Base-by-base conservation (phyloP, 75 land plant species). In the Pinus albicaulis region DNA sequence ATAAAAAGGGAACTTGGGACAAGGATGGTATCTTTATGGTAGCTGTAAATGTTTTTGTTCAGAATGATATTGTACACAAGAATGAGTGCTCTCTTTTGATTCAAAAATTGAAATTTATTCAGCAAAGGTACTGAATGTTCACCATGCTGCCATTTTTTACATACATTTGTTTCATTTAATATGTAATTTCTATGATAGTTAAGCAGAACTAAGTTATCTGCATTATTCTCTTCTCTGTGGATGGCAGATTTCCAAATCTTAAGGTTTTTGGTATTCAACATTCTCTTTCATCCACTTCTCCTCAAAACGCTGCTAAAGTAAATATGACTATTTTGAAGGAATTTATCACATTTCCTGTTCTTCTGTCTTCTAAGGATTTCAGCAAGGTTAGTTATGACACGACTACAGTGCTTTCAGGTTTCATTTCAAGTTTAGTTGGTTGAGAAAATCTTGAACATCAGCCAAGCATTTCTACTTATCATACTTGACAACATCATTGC, bases 271-370 rank as follows among this genome's bases (percentile, higher is more conserved):
- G 83, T 56, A 65, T 85, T 72, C 79, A 76, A 28, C 55, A 14
- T 66, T 58, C 72, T 26, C 36, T 64, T 76, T 68, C 79, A 53
- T 14, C 22, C 23, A 16, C 22, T 55, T 70, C 57, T 16, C 12
- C 25, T 72, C 59, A 1, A 36, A 23, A 69, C 60, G 55, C 59
- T 52, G 41, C 12, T 77, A 41, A 25, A 19, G 58, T 86, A 19
- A 41, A 71, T 28, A 52, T 74, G 34, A 68, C 63, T 56, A 55
- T 86, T 7, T 68, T 80, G 77, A 77, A 82, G 57, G 84, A 86
- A 58, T 80, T 79, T 28, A 80, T 86, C 14, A 77, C 79, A 20
- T 86, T 77, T 77, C 88, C 88, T 36, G 69, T 86, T 36, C 82
- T 86, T 26, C 53, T 82, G 24, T 82, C 80, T 17, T 44, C 79